Evolutionary conservation across 2,329 filamentous ascomycete species (phyloP).

Genomic region (Trichoderma sp.): DNA sequence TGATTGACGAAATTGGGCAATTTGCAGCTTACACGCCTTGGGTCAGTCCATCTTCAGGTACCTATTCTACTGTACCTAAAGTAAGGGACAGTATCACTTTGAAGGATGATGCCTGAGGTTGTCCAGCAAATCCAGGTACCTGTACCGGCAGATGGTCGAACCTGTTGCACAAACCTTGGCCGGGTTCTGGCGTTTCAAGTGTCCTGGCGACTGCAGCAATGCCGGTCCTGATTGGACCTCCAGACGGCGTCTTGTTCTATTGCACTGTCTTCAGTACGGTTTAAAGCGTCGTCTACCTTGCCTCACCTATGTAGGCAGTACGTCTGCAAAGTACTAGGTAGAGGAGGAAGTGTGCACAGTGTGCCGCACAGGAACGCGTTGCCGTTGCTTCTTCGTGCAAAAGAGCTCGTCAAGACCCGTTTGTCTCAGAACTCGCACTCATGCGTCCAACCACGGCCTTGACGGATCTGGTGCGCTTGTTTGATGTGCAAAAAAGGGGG

Average conservation of each 20-base stretch:
- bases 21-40: no score
- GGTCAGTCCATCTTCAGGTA: no score
- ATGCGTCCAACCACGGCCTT: slow-evolving; percentile 6
- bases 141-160: slow-evolving; percentile 8
- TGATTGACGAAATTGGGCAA: slow-evolving; percentile 19
- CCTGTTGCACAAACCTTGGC: no score
- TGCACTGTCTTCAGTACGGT: no score
- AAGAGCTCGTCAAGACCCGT: no score
- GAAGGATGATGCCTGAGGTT: no score
- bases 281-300: no score
- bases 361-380: not conserved
- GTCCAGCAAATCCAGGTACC: not conserved
- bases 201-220: not conserved
- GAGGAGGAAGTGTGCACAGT: not conserved
- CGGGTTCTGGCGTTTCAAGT: slow-evolving; percentile 20
- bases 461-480: slow-evolving; percentile 19
- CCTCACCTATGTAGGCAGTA: no score
- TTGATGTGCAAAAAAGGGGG: not conserved
- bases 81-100: no score
- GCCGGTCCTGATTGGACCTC: slow-evolving; percentile 8
- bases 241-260: not conserved
- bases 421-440: not conserved
- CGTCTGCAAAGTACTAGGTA: no score
- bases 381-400: no score
- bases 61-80: no score